Base-by-base conservation (phyloP, 768 basidiomycete genomes). In the Fistulinella prunicolor region DNA sequence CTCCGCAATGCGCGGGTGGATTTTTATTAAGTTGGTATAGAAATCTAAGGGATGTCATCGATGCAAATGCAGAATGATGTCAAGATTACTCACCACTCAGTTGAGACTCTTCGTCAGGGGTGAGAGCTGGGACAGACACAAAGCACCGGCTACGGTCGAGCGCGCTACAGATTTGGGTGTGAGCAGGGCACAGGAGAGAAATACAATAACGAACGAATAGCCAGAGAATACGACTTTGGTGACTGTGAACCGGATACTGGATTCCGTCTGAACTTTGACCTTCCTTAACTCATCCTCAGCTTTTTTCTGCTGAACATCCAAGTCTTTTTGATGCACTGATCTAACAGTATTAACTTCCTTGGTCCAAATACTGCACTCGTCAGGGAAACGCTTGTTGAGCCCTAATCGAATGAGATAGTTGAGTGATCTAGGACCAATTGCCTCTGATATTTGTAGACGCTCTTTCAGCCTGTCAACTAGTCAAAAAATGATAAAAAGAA, bases 391-490 rank as follows among this genome's bases (percentile, higher is more conserved):
- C 19, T 56, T 58, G n/a, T 23, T 21, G 9, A 73, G 63, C 0
- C 70, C 73, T 19, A 61, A 30, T 12, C 58, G 54, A 14, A 67
- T 24, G 7, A 75, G 59, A 17, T 63, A 53, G 2, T 55, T 45
- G 16, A 75, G 47, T 6, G 58, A 60, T 16, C 50, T 65, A 22
- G 57, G 58, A 16, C 43, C 4, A 6, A 71, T 42, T 4, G 45
- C 36, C 21, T 62, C 55, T 7, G 54, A 51, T 20, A 73, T 32
- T 10, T 59, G 57, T 38, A 73, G 23, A 13, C 34, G 54, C 42
- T 62, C 70, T 13, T 44, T 58, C 29, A 44, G 10, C 37, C 69
- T 70, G 17, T 34, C 6, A 30, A 46, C 16, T 12, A 9, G 5
- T 61, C 38, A 51, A 36, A 32, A 35, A 39, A 9, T 19, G 4